Evolutionary conservation across 2,329 filamentous ascomycete genomes (phyloP), one percentile per base, ranked within the genome.

Genomic region (Xylaria sp.): DNA sequence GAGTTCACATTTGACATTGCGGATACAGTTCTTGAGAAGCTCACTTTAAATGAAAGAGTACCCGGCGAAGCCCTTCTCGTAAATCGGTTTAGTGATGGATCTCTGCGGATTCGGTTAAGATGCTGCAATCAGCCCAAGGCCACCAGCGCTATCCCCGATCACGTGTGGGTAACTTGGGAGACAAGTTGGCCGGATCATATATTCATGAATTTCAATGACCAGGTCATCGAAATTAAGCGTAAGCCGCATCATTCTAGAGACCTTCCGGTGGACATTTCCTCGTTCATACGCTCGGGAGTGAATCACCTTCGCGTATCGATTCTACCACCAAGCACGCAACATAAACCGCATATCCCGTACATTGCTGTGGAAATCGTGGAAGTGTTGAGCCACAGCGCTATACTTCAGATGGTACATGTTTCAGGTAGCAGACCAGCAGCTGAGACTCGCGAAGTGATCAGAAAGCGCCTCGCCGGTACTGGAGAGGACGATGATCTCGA

Each of bases 201-300:
- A 0, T 93, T 90, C 69, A 84, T 95, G 68, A 83, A 85, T 17
- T 78, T 97, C 68, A 97, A 97, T 73, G 82, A 79, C 0, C 75
- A 80, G 0, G 82, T 88, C 11, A 77, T 93, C 17, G 81, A 83
- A 27, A 78, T 88, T 9, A 87, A 91, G 48, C 87, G 91, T 32
- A 93, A 92, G 73, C 78, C 88, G 0, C 90, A 96, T 69, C 87
- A 94, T 75, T 90, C 90, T 11, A 92, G 90, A 72, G 92, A 97
- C 73, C 79, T 93, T 8, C 90, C 94, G 0, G 82, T 92, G 5
- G 93, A 97, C 72, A 81, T 97, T 27, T 94, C 93, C 0, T 78
- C 87, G 9, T 67, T 80, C 21, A 72, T 97, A 4, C 77, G 75
- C 8, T 72, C 80, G 17, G 93, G 92, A 0, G 75, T 77, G 5